Conservation (phyloP, 2,329 filamentous ascomycete genomes). For the Drechslerella coelobrocha region DNA sequence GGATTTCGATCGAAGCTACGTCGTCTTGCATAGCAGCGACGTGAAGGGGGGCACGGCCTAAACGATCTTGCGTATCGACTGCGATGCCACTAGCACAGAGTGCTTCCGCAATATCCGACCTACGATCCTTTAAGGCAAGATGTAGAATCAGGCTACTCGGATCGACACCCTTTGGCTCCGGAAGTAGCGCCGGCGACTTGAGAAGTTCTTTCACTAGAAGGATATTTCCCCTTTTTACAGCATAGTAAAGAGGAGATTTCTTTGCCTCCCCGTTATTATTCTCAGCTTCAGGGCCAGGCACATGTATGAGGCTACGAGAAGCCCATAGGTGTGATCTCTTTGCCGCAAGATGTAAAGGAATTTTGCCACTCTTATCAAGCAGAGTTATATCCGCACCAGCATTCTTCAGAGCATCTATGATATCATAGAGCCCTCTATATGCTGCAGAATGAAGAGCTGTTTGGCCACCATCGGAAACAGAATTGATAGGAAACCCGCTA, state of each 20-base stretch:
- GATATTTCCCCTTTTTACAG: background rate
- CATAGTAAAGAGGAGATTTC: background rate
- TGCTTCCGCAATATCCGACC: background rate
- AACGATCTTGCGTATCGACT: background rate
- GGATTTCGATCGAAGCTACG: background rate
- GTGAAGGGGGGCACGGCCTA: background rate
- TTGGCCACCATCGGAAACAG: background rate
- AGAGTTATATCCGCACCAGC: background rate
- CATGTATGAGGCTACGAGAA: background rate
- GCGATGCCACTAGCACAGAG: background rate
- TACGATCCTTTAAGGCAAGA: background rate
- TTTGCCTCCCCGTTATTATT: background rate
- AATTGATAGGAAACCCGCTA: background rate
- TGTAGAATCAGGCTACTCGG: background rate
- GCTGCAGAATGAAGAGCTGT: conserved; percentile 1
- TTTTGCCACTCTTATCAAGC: background rate
- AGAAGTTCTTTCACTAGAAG: background rate
- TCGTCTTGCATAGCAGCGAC: background rate
- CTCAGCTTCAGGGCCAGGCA: background rate
- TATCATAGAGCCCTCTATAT: background rate
- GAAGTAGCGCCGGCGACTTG: background rate
- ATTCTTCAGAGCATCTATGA: background rate
- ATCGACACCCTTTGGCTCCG: background rate
- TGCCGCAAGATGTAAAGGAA: background rate
- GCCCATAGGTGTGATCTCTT: background rate